Base-by-base conservation (phyloP, 108 stramenopile species). In the Pseudonitzschia multistriata region DNA sequence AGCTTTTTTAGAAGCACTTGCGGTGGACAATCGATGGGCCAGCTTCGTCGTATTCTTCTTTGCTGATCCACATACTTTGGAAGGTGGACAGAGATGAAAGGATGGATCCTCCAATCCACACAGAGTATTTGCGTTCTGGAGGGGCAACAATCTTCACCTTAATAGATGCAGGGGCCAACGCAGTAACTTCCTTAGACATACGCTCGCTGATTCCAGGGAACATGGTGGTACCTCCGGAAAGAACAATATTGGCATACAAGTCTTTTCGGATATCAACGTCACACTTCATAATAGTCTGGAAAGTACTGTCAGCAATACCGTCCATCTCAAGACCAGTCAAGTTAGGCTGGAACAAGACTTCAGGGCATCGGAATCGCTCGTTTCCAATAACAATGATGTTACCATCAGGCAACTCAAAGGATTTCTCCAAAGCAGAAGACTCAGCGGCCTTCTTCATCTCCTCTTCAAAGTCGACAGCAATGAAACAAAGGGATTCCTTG, bases 201-300 rank as follows among this genome's bases (percentile, higher is more conserved):
- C 98, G 95, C 79, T 96, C 97, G 67, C 83, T 90, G 81, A 99
- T 97, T 75, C 97, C 97, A 28, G 96, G 95, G 89, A 94, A 99
- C 97, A 95, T 95, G 76, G 94, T 92, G 71, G 94, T 95, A 62
- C 94, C 94, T 68, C 89, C 89, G 60, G 87, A 92, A 71, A 93
- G 89, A 33, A 90, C 89, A 78, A 90, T 94, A 80, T 94, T 94
- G 78, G 88, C 89, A 66, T 91, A 94, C 45, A 96, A 69, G 56
- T 96, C 91, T 89, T 95, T 95, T 74, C 97, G 93, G 80, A 98
- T 97, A 79, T 98, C 97, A 56, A 99, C 96, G 81, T 98, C 96
- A 80, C 98, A 99, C 88, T 96, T 97, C 97, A 98, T 97, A 78
- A 99, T 97, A 67, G 99, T 98, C 78, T 98, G 93, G 94, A 98